Evolutionary conservation across 345 rosid species (phyloP).

Genomic region (Aquilaria sinensis): DNA sequence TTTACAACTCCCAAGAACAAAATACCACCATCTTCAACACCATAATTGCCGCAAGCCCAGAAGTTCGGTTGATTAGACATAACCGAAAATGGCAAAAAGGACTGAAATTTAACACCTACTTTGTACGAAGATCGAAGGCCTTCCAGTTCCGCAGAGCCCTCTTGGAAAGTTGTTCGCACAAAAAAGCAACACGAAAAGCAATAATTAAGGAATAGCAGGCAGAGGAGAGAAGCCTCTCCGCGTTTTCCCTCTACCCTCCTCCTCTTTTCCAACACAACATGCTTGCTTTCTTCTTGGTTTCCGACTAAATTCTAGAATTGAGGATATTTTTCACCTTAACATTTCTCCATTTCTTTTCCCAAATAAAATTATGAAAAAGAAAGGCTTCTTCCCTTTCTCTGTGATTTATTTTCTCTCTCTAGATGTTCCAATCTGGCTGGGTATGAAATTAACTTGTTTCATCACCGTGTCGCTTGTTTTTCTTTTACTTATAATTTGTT

Average conservation of each 20-base stretch:
- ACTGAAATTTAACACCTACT: slow-evolving; percentile 6
- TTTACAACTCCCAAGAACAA: slow-evolving; percentile 11
- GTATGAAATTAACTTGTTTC: slow-evolving; percentile 16
- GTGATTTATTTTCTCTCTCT: neutral
- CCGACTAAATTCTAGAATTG: neutral
- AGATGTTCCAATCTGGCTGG: slow-evolving; percentile 19
- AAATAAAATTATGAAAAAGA: too few relatives aligned
- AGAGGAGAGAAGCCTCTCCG: slow-evolving; percentile 24
- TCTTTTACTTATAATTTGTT: slow-evolving; percentile 26
- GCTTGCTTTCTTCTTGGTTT: slow-evolving; percentile 1
- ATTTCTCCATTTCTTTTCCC: too few relatives aligned
- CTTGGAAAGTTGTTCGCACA: slow-evolving; percentile 20
- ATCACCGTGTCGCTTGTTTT: slow-evolving; percentile 19
- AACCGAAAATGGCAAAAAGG: neutral
- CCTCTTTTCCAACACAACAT: slow-evolving; percentile 21
- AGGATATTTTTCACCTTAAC: too few relatives aligned
- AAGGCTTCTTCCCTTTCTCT: neutral
- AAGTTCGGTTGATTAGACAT: neutral
- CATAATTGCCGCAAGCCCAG: slow-evolving; percentile 20
- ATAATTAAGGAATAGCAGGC: slow-evolving; percentile 8
- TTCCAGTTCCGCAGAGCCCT: slow-evolving; percentile 20
- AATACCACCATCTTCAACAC: slow-evolving; percentile 10
- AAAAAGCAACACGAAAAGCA: slow-evolving; percentile 9
- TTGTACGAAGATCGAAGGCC: neutral
- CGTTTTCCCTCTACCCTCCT: slow-evolving; percentile 18